Base-by-base conservation (phyloP, 2,329 filamentous ascomycete genomes). In the Xylaria sp. region DNA sequence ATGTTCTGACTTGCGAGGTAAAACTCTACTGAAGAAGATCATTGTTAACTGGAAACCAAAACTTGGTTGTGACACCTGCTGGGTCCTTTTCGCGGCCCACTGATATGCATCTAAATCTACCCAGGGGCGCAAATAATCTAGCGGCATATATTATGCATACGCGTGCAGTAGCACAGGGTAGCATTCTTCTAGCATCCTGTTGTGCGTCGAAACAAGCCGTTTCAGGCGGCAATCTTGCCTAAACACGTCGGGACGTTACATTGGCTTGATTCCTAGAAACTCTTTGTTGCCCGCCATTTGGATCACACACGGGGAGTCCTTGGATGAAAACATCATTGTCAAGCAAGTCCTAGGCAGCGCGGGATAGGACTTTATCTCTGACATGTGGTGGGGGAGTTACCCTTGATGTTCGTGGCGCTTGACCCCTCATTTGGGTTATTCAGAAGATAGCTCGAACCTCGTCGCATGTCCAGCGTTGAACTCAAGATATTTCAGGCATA, bases 371-470 rank as follows among this genome's bases (percentile, higher is more conserved):
- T 23, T 55, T 55, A 55, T 37, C 28, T 55, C 51, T 28, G 51
- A 55, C 10, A 37, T 15, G 20, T 55, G 51, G 51, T 54, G 50
- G 50, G 12, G 50, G 25, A 32, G 5, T 28, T 25, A 32, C 7
- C 34, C 34, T 18, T 55, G 51, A 34, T 34, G 51, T 9, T 34
- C 9, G 51, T 55, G 9, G 2, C 51, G n/a, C 34, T 28, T 1
- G 28, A 37, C 51, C 51, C 51, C 51, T 55, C 51, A 55, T 37
- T 55, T 55, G 28, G n/a, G 6, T 34, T n/a, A 32, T 52, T 23
- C 15, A 7, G 28, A 37, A 12, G 15, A 37, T 7, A 20, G 51
- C 18, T 4, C 18, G 28, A 55, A 28, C 34, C 15, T 55, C 32
- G 51, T n/a, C 15, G 51, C 28, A 37, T 55, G 9, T 20, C 51